phyloP scores from a whole-genome alignment of 805 yeast species.

The Priceomyces fermenticarens region DNA sequence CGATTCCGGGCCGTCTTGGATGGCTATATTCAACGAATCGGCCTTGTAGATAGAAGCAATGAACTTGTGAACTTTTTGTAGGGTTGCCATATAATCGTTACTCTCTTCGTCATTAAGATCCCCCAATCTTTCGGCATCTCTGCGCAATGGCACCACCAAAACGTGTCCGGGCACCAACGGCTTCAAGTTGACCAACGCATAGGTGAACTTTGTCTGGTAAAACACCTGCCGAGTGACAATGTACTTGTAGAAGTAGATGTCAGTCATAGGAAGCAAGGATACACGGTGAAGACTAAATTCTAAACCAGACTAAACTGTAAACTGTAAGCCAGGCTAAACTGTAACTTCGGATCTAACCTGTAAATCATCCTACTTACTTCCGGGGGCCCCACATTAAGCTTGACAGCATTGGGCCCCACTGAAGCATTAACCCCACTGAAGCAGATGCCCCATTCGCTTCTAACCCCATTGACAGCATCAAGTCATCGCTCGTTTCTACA shows the following conservation, averaged over 20 bases:
- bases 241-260: conserved; percentile 49
- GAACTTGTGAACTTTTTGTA: conserved; percentile 68
- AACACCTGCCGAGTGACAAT: conserved; percentile 57
- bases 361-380: no score
- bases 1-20: conserved; percentile 95
- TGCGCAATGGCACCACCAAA: conserved; percentile 77
- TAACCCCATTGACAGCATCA: no score
- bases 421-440: no score
- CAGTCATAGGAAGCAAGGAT: conserved; percentile 9
- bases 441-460: no score
- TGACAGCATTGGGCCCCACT: no score
- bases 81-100: conserved; percentile 70
- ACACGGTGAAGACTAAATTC: no score
- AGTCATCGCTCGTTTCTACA: no score
- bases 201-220: conserved; percentile 62
- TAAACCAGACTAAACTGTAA: no score
- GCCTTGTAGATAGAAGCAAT: conserved; percentile 69
- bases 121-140: conserved; percentile 55
- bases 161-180: conserved; percentile 96
- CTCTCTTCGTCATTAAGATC: conserved; percentile 73
- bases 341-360: no score
- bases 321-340: no score
- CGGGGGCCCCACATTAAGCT: no score
- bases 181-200: conserved; percentile 84
- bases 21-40: conserved; percentile 82